Conservation (phyloP, 2,329 filamentous ascomycete genomes). For the Aspergillus spinulosporus region DNA sequence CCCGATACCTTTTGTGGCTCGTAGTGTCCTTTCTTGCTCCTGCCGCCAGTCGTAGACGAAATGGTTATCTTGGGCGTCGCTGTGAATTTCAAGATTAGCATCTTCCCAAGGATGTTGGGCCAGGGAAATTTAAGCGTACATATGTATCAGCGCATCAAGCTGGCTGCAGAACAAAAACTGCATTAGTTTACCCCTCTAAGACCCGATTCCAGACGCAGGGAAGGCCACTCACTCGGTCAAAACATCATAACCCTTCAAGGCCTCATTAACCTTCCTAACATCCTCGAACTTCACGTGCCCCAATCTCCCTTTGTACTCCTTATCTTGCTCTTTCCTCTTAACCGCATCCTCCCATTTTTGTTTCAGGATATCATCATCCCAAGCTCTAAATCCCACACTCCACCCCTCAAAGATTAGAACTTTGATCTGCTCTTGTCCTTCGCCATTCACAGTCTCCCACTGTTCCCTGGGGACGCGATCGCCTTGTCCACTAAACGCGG, state of each 20-base stretch:
- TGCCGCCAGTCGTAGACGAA: slow-evolving; percentile 84
- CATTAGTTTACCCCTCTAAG: background rate
- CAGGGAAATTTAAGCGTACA: slow-evolving; percentile 43
- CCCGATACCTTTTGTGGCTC: slow-evolving; percentile 65
- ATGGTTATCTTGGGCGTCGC: slow-evolving; percentile 68
- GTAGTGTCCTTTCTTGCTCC: slow-evolving; percentile 74
- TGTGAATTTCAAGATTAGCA: slow-evolving; percentile 23
- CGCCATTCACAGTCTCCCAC: slow-evolving; percentile 59
- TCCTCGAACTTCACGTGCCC: slow-evolving; percentile 57
- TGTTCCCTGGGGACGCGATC: slow-evolving; percentile 65
- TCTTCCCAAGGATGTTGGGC: background rate
- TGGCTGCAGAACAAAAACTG: slow-evolving; percentile 34
- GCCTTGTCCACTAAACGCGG: slow-evolving; percentile 70
- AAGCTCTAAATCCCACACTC: slow-evolving; percentile 79
- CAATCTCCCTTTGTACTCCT: slow-evolving; percentile 51
- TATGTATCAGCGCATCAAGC: slow-evolving; percentile 65
- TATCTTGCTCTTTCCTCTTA: slow-evolving; percentile 48
- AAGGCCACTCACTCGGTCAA: slow-evolving; percentile 50
- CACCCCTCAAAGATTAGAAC: slow-evolving; percentile 86
- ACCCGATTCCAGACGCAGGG: background rate
- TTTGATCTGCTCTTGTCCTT: slow-evolving; percentile 44
- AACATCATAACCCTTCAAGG: slow-evolving; percentile 59
- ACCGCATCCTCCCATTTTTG: slow-evolving; percentile 55
- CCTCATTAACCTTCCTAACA: slow-evolving; percentile 60
- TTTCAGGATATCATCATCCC: slow-evolving; percentile 56